phyloP scores from a whole-genome alignment of 1,284 basidiomycete species.

The Boletus albobrunnescens region DNA sequence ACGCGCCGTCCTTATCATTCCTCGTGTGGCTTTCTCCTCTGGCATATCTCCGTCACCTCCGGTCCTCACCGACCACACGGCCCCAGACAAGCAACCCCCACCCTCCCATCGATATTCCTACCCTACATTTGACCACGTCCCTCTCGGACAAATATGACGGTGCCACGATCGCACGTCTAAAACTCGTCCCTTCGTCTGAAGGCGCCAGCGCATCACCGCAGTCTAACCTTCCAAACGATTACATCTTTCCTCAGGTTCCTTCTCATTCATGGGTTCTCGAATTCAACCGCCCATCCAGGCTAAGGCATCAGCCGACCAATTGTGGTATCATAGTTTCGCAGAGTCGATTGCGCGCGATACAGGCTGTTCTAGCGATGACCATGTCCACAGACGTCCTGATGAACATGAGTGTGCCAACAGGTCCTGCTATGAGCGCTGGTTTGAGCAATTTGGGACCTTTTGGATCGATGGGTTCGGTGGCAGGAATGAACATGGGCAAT shows the following conservation, averaged over 20 bases:
- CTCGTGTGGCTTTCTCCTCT: slow-evolving; percentile 64
- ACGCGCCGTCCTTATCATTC: slow-evolving; percentile 65
- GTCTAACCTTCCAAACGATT: slow-evolving; percentile 21
- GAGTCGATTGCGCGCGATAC: slow-evolving; percentile 57
- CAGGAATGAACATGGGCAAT: slow-evolving; percentile 40
- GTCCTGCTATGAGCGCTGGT: slow-evolving; percentile 11
- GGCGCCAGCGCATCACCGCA: slow-evolving; percentile 7
- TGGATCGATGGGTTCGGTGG: slow-evolving; percentile 22
- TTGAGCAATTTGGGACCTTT: slow-evolving; percentile 27
- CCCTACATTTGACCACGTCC: slow-evolving; percentile 43
- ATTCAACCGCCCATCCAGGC: slow-evolving; percentile 47
- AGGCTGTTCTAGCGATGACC: slow-evolving; percentile 18
- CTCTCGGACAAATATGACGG: slow-evolving; percentile 45
- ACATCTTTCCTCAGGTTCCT: slow-evolving; percentile 21
- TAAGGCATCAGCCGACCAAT: slow-evolving; percentile 37
- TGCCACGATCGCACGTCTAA: slow-evolving; percentile 54
- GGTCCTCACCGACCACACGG: slow-evolving; percentile 30
- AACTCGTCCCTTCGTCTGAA: slow-evolving; percentile 40
- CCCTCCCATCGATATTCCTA: slow-evolving; percentile 46
- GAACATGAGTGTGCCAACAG: slow-evolving; percentile 19
- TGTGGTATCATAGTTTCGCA: slow-evolving; percentile 67
- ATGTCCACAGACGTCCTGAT: slow-evolving; percentile 28
- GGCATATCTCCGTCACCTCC: slow-evolving; percentile 60
- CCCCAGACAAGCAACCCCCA: slow-evolving; percentile 7
- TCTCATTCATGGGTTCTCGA: slow-evolving; percentile 63